Conservation (phyloP, 257 asterid species). For the Marsdenia floribunda region DNA sequence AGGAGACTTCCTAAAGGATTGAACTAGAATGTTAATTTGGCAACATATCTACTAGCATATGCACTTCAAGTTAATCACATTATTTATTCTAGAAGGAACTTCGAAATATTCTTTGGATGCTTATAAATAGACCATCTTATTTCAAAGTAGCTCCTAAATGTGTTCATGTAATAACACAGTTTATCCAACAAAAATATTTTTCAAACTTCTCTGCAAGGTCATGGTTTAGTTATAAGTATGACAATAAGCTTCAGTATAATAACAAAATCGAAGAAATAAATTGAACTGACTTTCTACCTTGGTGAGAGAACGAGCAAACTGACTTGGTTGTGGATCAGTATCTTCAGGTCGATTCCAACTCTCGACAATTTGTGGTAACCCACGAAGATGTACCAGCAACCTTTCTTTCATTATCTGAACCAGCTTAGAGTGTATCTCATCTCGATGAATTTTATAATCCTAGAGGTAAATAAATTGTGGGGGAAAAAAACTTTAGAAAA, state of each 20-base stretch:
- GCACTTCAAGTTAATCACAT: background rate
- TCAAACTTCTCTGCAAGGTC: too few species aligned
- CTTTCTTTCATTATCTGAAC: constrained; percentile 98
- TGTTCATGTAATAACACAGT: too few species aligned
- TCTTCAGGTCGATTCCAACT: constrained; percentile 81
- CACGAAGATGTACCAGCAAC: constrained; percentile 71
- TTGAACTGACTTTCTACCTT: constrained; percentile 46
- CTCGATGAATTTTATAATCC: constrained; percentile 91
- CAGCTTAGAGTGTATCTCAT: constrained; percentile 92
- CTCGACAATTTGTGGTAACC: constrained; percentile 86
- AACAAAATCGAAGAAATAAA: background rate
- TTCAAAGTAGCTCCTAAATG: too few species aligned
- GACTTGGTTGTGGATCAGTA: constrained; percentile 82
- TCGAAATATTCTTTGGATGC: too few species aligned
- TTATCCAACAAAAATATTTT: too few species aligned
- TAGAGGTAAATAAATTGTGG: constrained; percentile 2
- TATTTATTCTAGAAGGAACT: too few species aligned
- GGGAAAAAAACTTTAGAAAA: background rate
- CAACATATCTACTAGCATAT: background rate
- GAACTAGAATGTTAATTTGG: background rate
- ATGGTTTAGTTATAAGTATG: too few species aligned
- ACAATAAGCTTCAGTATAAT: background rate
- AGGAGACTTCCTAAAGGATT: background rate
- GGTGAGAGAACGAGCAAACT: constrained; percentile 77
- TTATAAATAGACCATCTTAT: too few species aligned